phyloP scores from a whole-genome alignment of 495 filamentous ascomycete genomes.

The Thermothielavioides terrestris region DNA sequence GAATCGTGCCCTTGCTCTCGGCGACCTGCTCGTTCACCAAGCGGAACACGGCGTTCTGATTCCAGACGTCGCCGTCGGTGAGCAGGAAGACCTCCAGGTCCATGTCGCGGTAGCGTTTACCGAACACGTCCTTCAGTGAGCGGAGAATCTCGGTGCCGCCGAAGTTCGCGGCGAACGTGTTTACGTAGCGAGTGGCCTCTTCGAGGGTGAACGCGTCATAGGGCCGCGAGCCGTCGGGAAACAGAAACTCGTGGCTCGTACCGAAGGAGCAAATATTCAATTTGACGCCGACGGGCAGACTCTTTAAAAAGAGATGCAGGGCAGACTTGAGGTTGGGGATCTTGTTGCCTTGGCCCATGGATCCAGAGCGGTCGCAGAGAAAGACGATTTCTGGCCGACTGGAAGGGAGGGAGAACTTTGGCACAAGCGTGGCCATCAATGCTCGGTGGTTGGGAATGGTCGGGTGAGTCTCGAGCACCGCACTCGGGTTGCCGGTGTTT shows the following conservation, averaged over 20 bases:
- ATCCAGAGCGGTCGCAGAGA: constrained; percentile 59
- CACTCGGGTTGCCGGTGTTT: constrained; percentile 47
- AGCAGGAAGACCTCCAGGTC: constrained; percentile 57
- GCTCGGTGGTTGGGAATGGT: constrained; percentile 52
- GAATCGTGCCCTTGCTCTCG: constrained; percentile 40
- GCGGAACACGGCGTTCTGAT: constrained; percentile 45
- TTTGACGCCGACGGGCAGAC: constrained; percentile 53
- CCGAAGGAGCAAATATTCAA: constrained; percentile 77
- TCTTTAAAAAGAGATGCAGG: constrained; percentile 60
- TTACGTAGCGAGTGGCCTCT: constrained; percentile 42
- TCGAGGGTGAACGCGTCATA: constrained; percentile 47
- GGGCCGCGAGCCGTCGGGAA: constrained; percentile 40
- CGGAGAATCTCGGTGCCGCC: constrained; percentile 62
- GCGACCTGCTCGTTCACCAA: constrained; percentile 45
- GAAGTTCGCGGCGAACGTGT: constrained; percentile 42
- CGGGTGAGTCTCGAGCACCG: constrained; percentile 55
- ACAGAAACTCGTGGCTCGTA: constrained; percentile 44
- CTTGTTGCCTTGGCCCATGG: constrained; percentile 44
- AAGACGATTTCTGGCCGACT: constrained; percentile 59
- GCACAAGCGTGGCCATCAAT: constrained; percentile 59
- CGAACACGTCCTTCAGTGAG: constrained; percentile 46
- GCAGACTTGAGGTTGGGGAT: constrained; percentile 50
- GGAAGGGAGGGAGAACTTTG: constrained; percentile 50
- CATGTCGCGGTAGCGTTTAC: constrained; percentile 42
- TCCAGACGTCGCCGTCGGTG: constrained; percentile 64